Percentiles rank a stretch among this genome's conserved stretches.
phyloP scores from a whole-genome alignment of 805 yeast genomes.

The Starmerella powellii region DNA sequence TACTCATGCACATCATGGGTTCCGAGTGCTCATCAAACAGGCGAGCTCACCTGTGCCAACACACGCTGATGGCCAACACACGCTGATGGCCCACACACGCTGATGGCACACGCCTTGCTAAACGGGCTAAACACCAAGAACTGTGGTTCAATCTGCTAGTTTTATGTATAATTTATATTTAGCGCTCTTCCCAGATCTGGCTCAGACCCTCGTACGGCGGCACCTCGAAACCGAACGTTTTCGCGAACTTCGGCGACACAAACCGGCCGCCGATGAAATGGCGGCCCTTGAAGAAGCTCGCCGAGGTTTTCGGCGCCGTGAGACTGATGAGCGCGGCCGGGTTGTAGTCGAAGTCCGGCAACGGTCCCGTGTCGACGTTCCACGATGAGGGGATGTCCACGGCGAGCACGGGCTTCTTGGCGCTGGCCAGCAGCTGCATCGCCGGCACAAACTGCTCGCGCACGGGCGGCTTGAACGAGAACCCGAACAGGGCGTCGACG shows the following conservation, averaged over 20 bases:
- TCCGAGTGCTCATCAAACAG: too few relatives aligned
- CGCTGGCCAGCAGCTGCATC: slow-evolving; percentile 32
- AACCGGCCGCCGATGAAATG: slow-evolving; percentile 93
- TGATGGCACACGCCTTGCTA: too few relatives aligned
- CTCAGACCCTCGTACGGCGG: slow-evolving; percentile 48
- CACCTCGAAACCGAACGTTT: slow-evolving; percentile 56
- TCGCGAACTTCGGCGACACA: slow-evolving; percentile 52
- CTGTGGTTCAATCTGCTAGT: too few relatives aligned
- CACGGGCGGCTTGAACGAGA: slow-evolving; percentile 81
- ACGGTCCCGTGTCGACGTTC: slow-evolving; percentile 87
- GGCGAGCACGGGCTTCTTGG: slow-evolving; percentile 50
- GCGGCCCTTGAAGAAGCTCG: slow-evolving; percentile 38
- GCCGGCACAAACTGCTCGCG: slow-evolving; percentile 59
- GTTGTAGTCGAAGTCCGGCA: slow-evolving; percentile 32
- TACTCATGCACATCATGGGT: too few relatives aligned
- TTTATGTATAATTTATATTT: not conserved
- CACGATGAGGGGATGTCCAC: slow-evolving; percentile 95
- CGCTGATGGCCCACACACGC: too few relatives aligned
- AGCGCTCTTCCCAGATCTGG: slow-evolving; percentile 36
- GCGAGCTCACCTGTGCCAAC: too few relatives aligned
- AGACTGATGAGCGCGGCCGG: slow-evolving; percentile 67
- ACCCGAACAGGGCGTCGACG: slow-evolving; percentile 84
- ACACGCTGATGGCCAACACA: too few relatives aligned
- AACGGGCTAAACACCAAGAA: too few relatives aligned
- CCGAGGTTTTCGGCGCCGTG: slow-evolving; percentile 91